Base-by-base conservation (phyloP, 78 protist species). In the Dictyostelium intermedium region DNA sequence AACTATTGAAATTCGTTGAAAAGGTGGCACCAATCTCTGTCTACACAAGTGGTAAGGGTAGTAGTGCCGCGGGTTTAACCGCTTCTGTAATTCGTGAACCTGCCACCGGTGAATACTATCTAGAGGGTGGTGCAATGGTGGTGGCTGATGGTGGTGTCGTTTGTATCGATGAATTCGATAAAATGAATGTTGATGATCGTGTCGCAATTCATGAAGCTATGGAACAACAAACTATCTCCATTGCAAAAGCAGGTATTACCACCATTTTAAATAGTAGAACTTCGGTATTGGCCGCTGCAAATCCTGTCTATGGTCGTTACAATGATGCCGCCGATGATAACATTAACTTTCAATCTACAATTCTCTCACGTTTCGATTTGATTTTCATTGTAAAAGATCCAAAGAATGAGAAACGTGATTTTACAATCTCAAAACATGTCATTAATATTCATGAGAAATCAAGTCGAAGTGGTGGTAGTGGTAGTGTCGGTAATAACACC, bases 171-270 rank as follows among this genome's bases (percentile, higher is more conserved):
- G 99, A 99, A 97, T 98, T 99, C 91, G 99, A 99, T 84, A 99
- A 99, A 91, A 99, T 99, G 99, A 66, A 83, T 86, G 95, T 45
- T 14, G 83, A 91, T 30, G 99, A 97, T 92, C 85, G 98, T 13
- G 99, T 98, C 6, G 99, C 99, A n/a, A 98, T 98, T 80, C 99
- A 98, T 95, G 99, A 99, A 84, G 99, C 99, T 45, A 99, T 99
- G 99, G 99, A 99, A 95, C 99, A 99, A 91, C 99, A 99, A 91
- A 99, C 99, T 34, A 99, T 99, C 80, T 98, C 99, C 30, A 98
- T 99, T 69, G 99, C 99, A 35, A 83, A 92, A 96, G 99, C 99
- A 1, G 99, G 99, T 82, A 99, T 99, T 87, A 99, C 99, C 14
- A 99, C 99, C 41, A 92, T 99, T 61, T 96, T 99, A 82, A 99